Conservation (phyloP, 192 early-diverging fungal genomes). For the Backusella australiensis region DNA sequence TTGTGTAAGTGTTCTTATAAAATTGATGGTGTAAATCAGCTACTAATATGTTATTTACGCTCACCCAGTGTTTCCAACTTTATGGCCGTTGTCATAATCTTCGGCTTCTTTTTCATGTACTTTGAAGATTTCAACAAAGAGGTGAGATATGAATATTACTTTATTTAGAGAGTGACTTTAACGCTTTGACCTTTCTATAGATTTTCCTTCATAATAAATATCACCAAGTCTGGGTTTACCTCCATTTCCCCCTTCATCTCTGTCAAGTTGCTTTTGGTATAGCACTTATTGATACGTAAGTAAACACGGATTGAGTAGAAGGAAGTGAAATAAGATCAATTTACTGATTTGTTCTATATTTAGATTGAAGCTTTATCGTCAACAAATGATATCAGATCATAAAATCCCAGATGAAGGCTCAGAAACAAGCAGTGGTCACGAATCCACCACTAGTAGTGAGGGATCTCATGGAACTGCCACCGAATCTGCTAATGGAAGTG, state of each 20-base stretch:
- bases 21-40: not conserved
- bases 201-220: slow-evolving; percentile 30
- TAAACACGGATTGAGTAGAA: not conserved
- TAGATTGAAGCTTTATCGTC: slow-evolving; percentile 21
- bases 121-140: slow-evolving; percentile 54
- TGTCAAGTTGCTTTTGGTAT: slow-evolving; percentile 46
- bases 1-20: slow-evolving; percentile 25
- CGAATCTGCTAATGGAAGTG: not conserved
- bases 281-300: slow-evolving; percentile 33
- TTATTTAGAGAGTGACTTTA: not conserved
- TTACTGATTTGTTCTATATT: not conserved
- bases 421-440: not conserved
- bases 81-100: slow-evolving; percentile 46
- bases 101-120: slow-evolving; percentile 51
- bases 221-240: slow-evolving; percentile 45
- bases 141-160: not conserved
- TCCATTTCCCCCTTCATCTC: slow-evolving; percentile 46
- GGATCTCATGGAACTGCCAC: not conserved
- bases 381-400: slow-evolving; percentile 14
- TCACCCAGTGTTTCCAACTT: slow-evolving; percentile 31
- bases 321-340: not conserved
- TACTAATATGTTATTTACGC: not conserved
- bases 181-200: not conserved
- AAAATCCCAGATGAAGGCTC: not conserved
- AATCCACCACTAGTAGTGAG: not conserved